Base-by-base conservation (phyloP, 2,329 filamentous ascomycete species). In the Ophiocordyceps sinensis region DNA sequence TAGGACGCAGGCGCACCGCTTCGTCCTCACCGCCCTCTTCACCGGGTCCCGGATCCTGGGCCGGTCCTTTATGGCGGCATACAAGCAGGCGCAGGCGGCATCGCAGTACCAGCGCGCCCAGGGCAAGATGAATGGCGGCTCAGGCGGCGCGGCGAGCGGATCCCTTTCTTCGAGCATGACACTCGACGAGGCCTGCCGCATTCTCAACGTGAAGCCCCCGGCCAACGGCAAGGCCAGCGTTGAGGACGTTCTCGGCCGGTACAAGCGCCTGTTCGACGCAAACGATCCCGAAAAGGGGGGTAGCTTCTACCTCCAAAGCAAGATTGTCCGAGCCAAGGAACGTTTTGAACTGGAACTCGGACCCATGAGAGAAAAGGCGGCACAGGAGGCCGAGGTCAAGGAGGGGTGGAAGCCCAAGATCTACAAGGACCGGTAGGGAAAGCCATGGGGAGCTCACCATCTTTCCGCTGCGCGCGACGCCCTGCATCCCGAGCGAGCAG, bases 271-370 rank as follows among this genome's bases (percentile, higher is more conserved):
- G 38, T 98, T 95, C 59, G 91, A 98, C 63, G 68, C 77, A 52
- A 98, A 98, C 66, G 85, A 98, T 49, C 89, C 91, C 11, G 73
- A 93, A 63, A 94, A 94, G 57, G 91, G 91, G 30, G 91, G 91
- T 41, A 95, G 87, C 55, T 98, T 98, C 65, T 98, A 98, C 63
- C 71, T 98, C 38, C 91, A 98, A 66, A 96, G 89, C 71, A 98
- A 98, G 67, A 78, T 98, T 42, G 65, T 96, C 51, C 73, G 91
- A 47, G 91, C 91, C 44, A 77, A 89, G 53, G 89, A 98, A 66
- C 72, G 91, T 48, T 82, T 98, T 65, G 89, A 96, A 67, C 73
- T 82, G 53, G 89, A 98, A 64, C 67, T 91, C 34, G 72, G 79
- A 48, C 78, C 83, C 44, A 74, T 79, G 44, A 70, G 78, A 53